Evolutionary conservation across 371 early-diverging fungal species (phyloP).

Genomic region (Mucor plumbeus): DNA sequence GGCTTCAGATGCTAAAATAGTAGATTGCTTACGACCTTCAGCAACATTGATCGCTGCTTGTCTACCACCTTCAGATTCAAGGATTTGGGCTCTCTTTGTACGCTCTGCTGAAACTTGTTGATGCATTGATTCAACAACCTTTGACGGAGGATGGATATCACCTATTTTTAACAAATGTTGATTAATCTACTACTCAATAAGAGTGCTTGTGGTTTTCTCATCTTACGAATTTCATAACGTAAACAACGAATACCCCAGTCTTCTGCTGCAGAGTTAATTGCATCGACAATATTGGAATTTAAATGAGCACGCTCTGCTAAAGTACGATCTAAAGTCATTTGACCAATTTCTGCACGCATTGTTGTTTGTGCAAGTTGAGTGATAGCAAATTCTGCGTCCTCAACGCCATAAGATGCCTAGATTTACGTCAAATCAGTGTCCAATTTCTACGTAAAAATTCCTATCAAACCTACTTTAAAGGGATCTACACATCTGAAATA

Average conservation of each 20-base stretch:
- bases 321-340: conserved; percentile 95
- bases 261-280: conserved; percentile 92
- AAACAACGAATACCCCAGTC: conserved; percentile 97
- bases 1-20: conserved; percentile 95
- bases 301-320: conserved; percentile 93
- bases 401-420: conserved; percentile 95
- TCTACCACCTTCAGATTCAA: conserved; percentile 94
- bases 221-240: conserved; percentile 86
- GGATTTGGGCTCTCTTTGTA: conserved; percentile 94
- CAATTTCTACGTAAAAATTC: neutral
- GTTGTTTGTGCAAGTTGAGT: conserved; percentile 98
- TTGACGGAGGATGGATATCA: conserved; percentile 96
- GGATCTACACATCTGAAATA: conserved; percentile 95
- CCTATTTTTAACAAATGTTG: conserved; percentile 40
- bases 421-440: neutral
- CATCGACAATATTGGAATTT: conserved; percentile 92
- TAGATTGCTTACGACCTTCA: conserved; percentile 92
- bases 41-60: conserved; percentile 98
- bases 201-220: neutral
- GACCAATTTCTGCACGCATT: conserved; percentile 98
- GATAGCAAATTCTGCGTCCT: conserved; percentile 93
- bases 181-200: neutral
- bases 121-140: conserved; percentile 97
- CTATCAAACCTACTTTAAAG: conserved; percentile 68
- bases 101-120: conserved; percentile 97